A percentile compares a stretch with the other conserved stretches of the same genome.
These are phyloP conservation scores for Pseudogymnoascus sp. DNA, from an alignment of 2,329 filamentous ascomycete species.

Conservation along the genomic window DNA sequence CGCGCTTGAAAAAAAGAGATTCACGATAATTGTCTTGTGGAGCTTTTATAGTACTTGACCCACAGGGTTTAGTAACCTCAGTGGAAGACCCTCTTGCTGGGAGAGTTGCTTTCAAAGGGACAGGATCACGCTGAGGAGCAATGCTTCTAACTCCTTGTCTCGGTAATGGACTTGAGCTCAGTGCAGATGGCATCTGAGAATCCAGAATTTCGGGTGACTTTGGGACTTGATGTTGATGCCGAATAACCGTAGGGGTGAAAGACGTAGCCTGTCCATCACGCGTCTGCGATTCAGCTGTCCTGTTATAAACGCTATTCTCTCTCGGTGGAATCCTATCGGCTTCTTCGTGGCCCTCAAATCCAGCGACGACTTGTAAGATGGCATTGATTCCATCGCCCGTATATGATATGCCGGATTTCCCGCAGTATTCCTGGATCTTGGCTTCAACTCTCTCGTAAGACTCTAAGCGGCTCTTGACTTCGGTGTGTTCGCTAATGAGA, in stretches of 20 bases:
- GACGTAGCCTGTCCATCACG: not conserved
- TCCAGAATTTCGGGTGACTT: not conserved
- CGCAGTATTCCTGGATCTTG: not conserved
- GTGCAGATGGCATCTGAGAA: not conserved
- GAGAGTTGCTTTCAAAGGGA: not conserved
- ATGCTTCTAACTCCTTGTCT: constrained; percentile 19
- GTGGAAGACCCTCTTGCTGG: not conserved
- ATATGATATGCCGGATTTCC: not conserved
- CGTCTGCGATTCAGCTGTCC: too few species aligned
- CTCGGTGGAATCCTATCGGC: not conserved
- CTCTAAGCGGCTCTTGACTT: not conserved
- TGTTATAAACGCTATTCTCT: not conserved
- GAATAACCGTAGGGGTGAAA: too few species aligned
- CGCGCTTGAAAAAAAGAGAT: not conserved
- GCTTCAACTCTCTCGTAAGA: not conserved
- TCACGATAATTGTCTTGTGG: too few species aligned
- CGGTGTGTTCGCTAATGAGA: not conserved
- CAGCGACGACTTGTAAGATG: not conserved
- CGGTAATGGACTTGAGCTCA: constrained; percentile 17
- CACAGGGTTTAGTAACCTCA: not conserved
- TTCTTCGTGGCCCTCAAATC: not conserved
- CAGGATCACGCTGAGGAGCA: not conserved
- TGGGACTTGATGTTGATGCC: not conserved
- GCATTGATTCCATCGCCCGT: not conserved
- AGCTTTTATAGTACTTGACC: not conserved